A percentile compares a stretch with the other conserved stretches of the same genome.
Evolutionary conservation across 129 eudicot genomes (phyloP).

Genomic region (Deinandra increscens): DNA sequence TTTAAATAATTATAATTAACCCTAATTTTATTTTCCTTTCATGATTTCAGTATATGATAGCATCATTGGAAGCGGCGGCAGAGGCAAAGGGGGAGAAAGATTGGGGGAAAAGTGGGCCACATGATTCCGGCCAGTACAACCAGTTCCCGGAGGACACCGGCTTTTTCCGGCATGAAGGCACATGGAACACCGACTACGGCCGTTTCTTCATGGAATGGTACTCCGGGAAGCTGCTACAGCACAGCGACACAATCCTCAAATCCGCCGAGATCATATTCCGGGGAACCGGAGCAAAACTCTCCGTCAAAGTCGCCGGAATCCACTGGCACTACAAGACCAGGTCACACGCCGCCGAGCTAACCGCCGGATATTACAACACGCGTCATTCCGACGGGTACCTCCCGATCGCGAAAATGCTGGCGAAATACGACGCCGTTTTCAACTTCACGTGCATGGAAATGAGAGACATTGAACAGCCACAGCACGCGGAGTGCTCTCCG

Average conservation of each 20-base stretch:
- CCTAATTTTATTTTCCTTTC: too few relatives aligned
- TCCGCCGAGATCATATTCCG: slow-evolving; percentile 66
- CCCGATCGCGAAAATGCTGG: slow-evolving; percentile 72
- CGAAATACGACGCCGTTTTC: slow-evolving; percentile 61
- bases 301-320: slow-evolving; percentile 91
- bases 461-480: slow-evolving; percentile 87
- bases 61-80: slow-evolving; percentile 85
- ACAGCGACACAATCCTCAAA: slow-evolving; percentile 68
- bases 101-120: slow-evolving; percentile 90
- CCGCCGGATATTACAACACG: slow-evolving; percentile 93
- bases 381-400: slow-evolving; percentile 65
- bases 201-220: slow-evolving; percentile 88
- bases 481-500: slow-evolving; percentile 70
- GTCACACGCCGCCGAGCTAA: slow-evolving; percentile 90
- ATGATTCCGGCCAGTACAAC: slow-evolving; percentile 80
- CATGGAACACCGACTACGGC: slow-evolving; percentile 86
- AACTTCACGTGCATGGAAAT: slow-evolving; percentile 98
- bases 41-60: slow-evolving; percentile 97
- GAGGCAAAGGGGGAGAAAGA: slow-evolving; percentile 55
- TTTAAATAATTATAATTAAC: too few relatives aligned
- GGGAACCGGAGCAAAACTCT: slow-evolving; percentile 74
- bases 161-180: slow-evolving; percentile 67
- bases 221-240: slow-evolving; percentile 72
- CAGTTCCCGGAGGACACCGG: slow-evolving; percentile 92
- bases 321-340: slow-evolving; percentile 94